These are phyloP conservation scores for Gilbertella persicaria DNA, from an alignment of 371 early-diverging fungal genomes.

Conservation along the genomic window DNA sequence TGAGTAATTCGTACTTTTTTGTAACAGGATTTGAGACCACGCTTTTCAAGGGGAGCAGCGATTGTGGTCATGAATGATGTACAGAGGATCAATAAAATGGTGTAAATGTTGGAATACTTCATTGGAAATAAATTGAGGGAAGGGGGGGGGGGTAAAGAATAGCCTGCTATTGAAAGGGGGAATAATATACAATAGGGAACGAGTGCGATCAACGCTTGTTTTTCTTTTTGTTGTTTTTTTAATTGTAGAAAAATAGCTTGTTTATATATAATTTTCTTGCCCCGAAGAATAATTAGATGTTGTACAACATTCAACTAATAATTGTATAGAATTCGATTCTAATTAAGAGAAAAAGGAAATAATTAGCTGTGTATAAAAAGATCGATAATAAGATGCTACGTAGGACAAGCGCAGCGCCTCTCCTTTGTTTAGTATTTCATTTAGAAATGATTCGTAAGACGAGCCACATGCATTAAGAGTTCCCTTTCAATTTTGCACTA, in stretches of 20 bases:
- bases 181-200: too few species aligned
- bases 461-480: too few species aligned
- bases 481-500: too few species aligned
- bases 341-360: not conserved
- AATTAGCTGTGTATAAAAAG: too few species aligned
- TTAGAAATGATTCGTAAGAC: too few species aligned
- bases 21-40: conserved; percentile 15
- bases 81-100: not conserved
- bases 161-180: too few species aligned
- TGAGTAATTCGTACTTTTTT: conserved; percentile 20
- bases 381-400: too few species aligned
- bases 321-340: not conserved
- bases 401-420: not conserved
- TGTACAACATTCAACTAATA: not conserved
- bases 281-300: not conserved
- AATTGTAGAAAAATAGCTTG: not conserved
- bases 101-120: not conserved
- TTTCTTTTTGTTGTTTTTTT: too few species aligned
- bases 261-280: not conserved
- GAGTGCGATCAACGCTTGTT: too few species aligned
- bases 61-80: not conserved
- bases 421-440: not conserved
- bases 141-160: not conserved
- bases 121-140: not conserved
- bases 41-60: conserved; percentile 4